A percentile compares a stretch with the other conserved stretches of the same genome.
These are phyloP conservation scores for Kwoniella dejecticola DNA, from an alignment of 768 basidiomycete genomes.

Conservation along the genomic window DNA sequence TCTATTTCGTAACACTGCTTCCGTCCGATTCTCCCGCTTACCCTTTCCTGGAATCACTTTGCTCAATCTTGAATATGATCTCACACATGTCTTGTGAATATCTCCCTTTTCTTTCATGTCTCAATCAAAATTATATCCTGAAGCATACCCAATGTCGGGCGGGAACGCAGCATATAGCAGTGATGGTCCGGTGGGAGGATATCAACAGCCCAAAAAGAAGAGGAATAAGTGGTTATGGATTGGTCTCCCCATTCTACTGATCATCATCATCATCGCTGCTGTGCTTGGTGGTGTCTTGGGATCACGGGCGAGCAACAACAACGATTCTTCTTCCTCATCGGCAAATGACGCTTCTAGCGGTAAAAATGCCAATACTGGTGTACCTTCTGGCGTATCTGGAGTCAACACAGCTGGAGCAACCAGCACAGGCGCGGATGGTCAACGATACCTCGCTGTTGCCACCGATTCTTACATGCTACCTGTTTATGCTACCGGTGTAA, in stretches of 20 bases:
- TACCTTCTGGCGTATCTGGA: constrained; percentile 26
- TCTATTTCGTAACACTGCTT: too few species aligned
- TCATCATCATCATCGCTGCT: constrained; percentile 57
- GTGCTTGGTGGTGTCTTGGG: constrained; percentile 76
- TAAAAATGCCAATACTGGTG: constrained; percentile 28
- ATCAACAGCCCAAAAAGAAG: constrained; percentile 37
- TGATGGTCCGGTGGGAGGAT: constrained; percentile 9
- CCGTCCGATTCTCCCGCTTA: too few species aligned
- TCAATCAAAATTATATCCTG: background rate
- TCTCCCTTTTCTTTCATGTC: background rate
- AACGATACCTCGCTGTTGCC: constrained; percentile 65
- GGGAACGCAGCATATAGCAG: constrained; percentile 37
- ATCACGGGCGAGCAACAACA: constrained; percentile 50
- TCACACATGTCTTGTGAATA: background rate
- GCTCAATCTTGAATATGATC: too few species aligned
- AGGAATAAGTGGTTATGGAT: constrained; percentile 57
- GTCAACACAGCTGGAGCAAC: constrained; percentile 40
- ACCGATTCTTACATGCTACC: constrained; percentile 82
- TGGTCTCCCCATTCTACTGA: constrained; percentile 51
- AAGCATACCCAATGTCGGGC: constrained; percentile 43
- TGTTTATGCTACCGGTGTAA: constrained; percentile 82
- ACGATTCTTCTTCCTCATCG: constrained; percentile 18
- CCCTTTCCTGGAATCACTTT: too few species aligned
- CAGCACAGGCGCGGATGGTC: constrained; percentile 49
- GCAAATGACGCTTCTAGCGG: constrained; percentile 56